Evolutionary conservation across 192 early-diverging fungal species (phyloP), one percentile per base, ranked within the genome.

Genomic region (Entomortierella lignicola): DNA sequence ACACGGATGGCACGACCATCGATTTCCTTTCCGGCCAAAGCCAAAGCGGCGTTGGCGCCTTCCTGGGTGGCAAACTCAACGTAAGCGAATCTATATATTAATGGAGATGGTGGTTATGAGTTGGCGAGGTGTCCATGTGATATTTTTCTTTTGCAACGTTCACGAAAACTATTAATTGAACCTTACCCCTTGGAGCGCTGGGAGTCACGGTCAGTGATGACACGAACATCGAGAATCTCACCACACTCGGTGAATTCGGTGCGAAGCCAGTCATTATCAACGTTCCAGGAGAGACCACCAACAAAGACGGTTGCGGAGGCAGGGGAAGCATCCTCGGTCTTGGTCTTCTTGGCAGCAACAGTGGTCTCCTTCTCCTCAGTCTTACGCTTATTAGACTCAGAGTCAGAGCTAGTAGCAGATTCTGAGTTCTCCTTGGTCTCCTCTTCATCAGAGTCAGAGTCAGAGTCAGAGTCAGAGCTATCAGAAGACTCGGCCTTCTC

Each of bases 1-100:
- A 98, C 85, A 66, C 88, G 87, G 73, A 99, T 85, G 52, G 81
- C 81, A 71, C 96, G 93, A 44, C 96, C 96, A 58, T 94, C 94
- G 41, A 98, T 80, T 63, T 96, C 91, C 50, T 85, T 83, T 41
- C 89, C 94, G 47, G 84, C 80, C 50, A 91, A 82, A 34, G 84
- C 85, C 59, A 92, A 60, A 8, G 94, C 95, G 69, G 89, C 89
- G 59, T 91, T 81, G 57, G 90, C 91, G 34, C 80, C 84, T 55
- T 88, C 92, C 29, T 85, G 66, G 56, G 72, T 68, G 59, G 85
- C 81, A 77, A 97, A 98, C 60, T 97, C 95, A 31, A 98, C 89
- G 85, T 97, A 97, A 60, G 91, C 95, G 79, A 93, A 97, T 43
- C 92, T 90, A 77, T 66, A 37, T 7, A 37, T n/a, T 10, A 37